Base-by-base conservation (phyloP, 129 eudicot species). In the Artemisia tridentata region DNA sequence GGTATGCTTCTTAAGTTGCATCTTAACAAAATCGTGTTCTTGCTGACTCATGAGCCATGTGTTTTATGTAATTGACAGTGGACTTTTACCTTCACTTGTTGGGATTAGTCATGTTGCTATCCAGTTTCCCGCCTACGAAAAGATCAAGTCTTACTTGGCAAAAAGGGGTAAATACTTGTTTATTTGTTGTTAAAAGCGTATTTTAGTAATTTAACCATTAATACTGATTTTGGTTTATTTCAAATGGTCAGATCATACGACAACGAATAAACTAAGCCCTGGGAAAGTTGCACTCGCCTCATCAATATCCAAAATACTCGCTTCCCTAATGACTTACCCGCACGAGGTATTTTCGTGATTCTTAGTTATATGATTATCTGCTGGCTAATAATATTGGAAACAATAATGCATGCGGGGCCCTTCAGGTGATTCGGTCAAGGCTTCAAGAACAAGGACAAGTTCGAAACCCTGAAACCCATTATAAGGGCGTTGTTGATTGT, bases 21-120 rank as follows among this genome's bases (percentile, higher is more conserved):
- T 43, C 10, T 8, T 68, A 68, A 45, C 50, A 16, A 41, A 60
- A 66, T 16, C 0, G 11, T 64, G 29, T 47, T 15, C 51, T 53
- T 4, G 34, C 27, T 17, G 18, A 7, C 10, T 45, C n/a, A 25
- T 16, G 34, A 67, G n/a, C 9, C 63, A 19, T 52, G 41, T 18
- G 12, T 11, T 8, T 66, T 59, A 15, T 17, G 21, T 27, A 21
- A 17, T 34, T 41, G 38, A 66, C 85, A 93, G 99, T 84, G 99
- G 99, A 72, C 92, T 93, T 73, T 78, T 93, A 74, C 97, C 99
- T 38, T 93, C 99, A 10, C 80, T 93, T 54, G 98, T 89, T 48
- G 98, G 99, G 69, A 79, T 93, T 25, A 89, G 86, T 77, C 99
- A 93, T 31, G 99, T 90, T 60, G 96, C 99, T 17, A 93, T 93